These are phyloP conservation scores for Spathaspora girioi DNA, from an alignment of 805 yeast genomes.

Conservation along the genomic window DNA sequence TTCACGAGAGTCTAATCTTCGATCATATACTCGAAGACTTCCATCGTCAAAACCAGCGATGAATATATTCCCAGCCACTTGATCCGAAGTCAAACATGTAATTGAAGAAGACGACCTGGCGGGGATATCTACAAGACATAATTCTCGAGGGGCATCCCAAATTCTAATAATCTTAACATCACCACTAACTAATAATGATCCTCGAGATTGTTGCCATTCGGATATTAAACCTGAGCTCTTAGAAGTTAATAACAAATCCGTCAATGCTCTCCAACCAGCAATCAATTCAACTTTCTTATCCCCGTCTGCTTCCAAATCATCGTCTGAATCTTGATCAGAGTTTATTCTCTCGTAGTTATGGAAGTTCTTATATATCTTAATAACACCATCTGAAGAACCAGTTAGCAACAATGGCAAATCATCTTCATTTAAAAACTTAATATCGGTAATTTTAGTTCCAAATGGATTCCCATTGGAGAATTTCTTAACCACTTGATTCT, in stretches of 20 bases:
- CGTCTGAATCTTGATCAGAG: constrained; percentile 16
- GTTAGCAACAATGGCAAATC: constrained; percentile 80
- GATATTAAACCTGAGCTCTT: constrained; percentile 78
- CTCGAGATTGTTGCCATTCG: constrained; percentile 97
- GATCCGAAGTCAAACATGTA: constrained; percentile 88
- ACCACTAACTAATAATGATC: constrained; percentile 87
- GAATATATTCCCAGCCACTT: constrained; percentile 86
- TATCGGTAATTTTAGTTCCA: constrained; percentile 85
- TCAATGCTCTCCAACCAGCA: constrained; percentile 89
- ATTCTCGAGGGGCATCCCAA: constrained; percentile 97
- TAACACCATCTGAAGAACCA: constrained; percentile 93
- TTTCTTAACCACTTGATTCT: constrained; percentile 51
- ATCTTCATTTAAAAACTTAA: constrained; percentile 86
- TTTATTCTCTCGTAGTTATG: constrained; percentile 34
- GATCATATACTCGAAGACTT: constrained; percentile 82
- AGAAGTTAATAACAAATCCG: constrained; percentile 78
- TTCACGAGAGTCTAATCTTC: constrained; percentile 79
- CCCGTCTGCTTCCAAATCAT: constrained; percentile 11
- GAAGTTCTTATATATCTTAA: constrained; percentile 77
- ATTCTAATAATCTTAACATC: constrained; percentile 87
- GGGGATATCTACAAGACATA: constrained; percentile 82
- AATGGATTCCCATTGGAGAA: constrained; percentile 83
- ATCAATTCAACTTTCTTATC: constrained; percentile 51
- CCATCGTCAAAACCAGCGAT: constrained; percentile 94
- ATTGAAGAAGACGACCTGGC: constrained; percentile 88